Evolutionary conservation across 495 filamentous ascomycete species (phyloP).

Genomic region (Podospora sp.): DNA sequence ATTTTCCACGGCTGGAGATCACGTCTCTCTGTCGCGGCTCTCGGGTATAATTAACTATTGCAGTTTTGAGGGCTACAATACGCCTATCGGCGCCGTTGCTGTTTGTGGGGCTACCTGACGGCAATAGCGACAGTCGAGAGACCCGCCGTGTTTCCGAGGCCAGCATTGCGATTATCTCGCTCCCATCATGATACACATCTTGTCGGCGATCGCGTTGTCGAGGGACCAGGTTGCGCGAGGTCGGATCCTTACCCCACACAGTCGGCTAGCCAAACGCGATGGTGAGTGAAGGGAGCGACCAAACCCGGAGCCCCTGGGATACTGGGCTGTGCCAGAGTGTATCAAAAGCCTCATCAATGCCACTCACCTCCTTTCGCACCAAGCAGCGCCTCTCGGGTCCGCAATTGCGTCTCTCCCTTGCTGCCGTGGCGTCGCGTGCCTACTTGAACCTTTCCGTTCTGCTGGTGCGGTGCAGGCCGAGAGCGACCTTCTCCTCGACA

Average conservation of each 20-base stretch:
- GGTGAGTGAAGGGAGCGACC: neutral
- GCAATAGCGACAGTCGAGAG: neutral
- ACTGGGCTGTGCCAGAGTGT: slow-evolving; percentile 20
- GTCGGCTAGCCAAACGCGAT: neutral
- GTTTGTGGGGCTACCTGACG: neutral
- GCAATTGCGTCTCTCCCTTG: neutral
- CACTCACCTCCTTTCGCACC: slow-evolving; percentile 8
- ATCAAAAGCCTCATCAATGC: slow-evolving; percentile 27
- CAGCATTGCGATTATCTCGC: neutral
- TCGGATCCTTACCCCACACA: slow-evolving; percentile 15
- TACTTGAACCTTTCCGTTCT: neutral
- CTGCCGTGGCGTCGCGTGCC: no score
- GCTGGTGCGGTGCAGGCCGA: neutral
- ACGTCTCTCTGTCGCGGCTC: neutral
- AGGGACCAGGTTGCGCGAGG: slow-evolving; percentile 17
- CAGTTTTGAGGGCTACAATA: no score
- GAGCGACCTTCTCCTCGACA: neutral
- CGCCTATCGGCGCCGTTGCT: neutral
- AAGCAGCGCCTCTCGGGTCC: slow-evolving; percentile 3
- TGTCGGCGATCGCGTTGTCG: slow-evolving; percentile 12
- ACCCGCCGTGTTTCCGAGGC: neutral
- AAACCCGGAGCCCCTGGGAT: neutral
- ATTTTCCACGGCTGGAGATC: neutral
- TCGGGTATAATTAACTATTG: no score
- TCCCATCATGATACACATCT: slow-evolving; percentile 12